These are phyloP conservation scores for Thelonectria rubi DNA, from an alignment of 2,329 filamentous ascomycete genomes.

Conservation along the genomic window DNA sequence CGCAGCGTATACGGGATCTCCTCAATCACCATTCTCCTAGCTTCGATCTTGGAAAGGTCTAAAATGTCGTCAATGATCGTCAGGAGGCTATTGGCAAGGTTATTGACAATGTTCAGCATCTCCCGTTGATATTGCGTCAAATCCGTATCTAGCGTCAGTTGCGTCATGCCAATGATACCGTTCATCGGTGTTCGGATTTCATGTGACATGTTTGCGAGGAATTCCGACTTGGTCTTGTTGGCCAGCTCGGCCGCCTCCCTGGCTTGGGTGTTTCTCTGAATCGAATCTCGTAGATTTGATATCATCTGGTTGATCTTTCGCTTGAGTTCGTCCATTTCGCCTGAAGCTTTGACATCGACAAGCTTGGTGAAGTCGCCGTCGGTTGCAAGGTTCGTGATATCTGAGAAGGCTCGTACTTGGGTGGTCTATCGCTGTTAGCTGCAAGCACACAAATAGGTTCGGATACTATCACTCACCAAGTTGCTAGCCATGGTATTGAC, in stretches of 20 bases:
- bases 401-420: constrained; percentile 96
- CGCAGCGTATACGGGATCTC: constrained; percentile 96
- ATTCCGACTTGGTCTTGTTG: constrained; percentile 98
- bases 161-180: constrained; percentile 98
- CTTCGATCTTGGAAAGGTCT: constrained; percentile 85
- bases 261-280: constrained; percentile 94
- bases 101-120: constrained; percentile 98
- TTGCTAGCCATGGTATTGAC: constrained; percentile 91
- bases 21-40: constrained; percentile 97
- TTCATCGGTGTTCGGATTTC: constrained; percentile 93
- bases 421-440: constrained; percentile 72
- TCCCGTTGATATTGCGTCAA: constrained; percentile 95
- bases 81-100: constrained; percentile 91
- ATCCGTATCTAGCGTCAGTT: constrained; percentile 93
- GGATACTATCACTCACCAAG: constrained; percentile 53
- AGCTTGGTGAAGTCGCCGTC: constrained; percentile 97
- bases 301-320: constrained; percentile 99
- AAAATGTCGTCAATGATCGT: constrained; percentile 93
- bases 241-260: constrained; percentile 95
- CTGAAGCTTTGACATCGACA: constrained; percentile 95
- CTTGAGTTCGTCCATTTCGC: constrained; percentile 99
- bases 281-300: constrained; percentile 92
- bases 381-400: constrained; percentile 97
- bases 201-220: constrained; percentile 93
- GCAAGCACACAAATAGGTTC: constrained; percentile 32